These are phyloP conservation scores for Fusarium guadeloupense DNA, from an alignment of 2,329 filamentous ascomycete genomes.

Conservation along the genomic window DNA sequence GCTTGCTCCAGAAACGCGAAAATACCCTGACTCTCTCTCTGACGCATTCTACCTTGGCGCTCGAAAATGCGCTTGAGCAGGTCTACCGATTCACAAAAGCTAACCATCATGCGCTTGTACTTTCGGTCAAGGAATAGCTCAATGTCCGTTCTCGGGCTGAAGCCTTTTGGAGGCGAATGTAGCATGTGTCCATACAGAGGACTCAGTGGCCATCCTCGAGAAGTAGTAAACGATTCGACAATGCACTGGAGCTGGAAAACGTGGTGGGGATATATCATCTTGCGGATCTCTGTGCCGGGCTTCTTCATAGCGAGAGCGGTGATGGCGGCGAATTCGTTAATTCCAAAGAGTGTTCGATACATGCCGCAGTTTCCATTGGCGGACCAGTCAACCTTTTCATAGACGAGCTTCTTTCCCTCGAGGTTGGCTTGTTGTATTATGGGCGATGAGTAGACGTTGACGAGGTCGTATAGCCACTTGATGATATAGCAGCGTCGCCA, in stretches of 20 bases:
- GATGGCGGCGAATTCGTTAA: constrained; percentile 58
- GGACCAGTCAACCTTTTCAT: constrained; percentile 56
- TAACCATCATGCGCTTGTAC: constrained; percentile 31
- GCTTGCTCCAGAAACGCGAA: constrained; percentile 10
- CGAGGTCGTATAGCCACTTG: constrained; percentile 62
- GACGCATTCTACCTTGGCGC: neutral
- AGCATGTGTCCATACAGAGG: constrained; percentile 49
- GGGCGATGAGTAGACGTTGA: constrained; percentile 55
- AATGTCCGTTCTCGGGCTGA: constrained; percentile 53
- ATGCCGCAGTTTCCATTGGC: constrained; percentile 44
- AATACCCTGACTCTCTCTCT: neutral
- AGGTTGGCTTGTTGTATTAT: constrained; percentile 51
- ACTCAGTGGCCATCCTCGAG: constrained; percentile 54
- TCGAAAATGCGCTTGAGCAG: neutral
- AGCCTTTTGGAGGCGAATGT: constrained; percentile 46
- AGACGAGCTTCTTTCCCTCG: constrained; percentile 46
- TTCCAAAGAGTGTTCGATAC: constrained; percentile 52
- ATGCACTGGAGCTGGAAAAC: constrained; percentile 62
- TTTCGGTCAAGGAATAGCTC: constrained; percentile 55
- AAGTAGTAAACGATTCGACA: constrained; percentile 57
- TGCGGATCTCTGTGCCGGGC: constrained; percentile 48
- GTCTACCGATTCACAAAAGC: constrained; percentile 10
- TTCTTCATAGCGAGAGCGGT: constrained; percentile 58
- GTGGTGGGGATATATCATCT: constrained; percentile 56
- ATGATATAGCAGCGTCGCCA: constrained; percentile 61